phyloP scores from a whole-genome alignment of 768 basidiomycete species.

The Rubroboletus satanas region DNA sequence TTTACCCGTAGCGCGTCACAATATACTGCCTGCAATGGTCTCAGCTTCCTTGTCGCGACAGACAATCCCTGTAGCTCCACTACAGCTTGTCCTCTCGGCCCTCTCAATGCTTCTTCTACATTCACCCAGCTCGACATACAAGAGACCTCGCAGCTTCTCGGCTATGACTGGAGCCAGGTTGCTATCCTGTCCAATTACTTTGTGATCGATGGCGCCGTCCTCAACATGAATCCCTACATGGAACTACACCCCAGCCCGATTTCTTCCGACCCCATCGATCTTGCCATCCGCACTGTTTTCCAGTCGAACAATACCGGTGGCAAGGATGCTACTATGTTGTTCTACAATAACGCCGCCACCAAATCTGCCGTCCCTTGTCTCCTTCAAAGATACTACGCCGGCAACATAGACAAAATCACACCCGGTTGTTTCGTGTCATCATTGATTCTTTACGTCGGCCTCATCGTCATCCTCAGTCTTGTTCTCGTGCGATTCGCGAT shows the following conservation, averaged over 20 bases:
- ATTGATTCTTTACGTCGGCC: constrained; percentile 83
- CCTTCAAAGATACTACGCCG: constrained; percentile 81
- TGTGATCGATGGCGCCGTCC: constrained; percentile 89
- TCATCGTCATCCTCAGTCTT: constrained; percentile 87
- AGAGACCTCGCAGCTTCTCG: constrained; percentile 66
- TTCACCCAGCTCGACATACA: constrained; percentile 58
- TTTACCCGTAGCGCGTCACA: constrained; percentile 71
- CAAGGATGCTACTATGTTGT: constrained; percentile 87
- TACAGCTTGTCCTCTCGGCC: constrained; percentile 63
- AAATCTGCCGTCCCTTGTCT: constrained; percentile 75
- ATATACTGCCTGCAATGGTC: constrained; percentile 60
- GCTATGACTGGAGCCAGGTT: constrained; percentile 92
- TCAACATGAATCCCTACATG: constrained; percentile 90
- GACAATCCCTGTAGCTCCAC: constrained; percentile 66
- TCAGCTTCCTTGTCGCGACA: constrained; percentile 63
- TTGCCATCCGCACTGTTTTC: constrained; percentile 69
- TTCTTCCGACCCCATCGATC: constrained; percentile 73
- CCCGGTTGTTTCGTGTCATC: constrained; percentile 93
- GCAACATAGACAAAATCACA: constrained; percentile 94
- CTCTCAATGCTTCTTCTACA: constrained; percentile 53
- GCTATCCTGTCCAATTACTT: constrained; percentile 67
- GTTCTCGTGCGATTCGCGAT: constrained; percentile 91
- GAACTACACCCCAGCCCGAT: constrained; percentile 64
- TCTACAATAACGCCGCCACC: constrained; percentile 67
- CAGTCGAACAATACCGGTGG: constrained; percentile 50